Base-by-base conservation (phyloP, 495 filamentous ascomycete species). In the Podospora bellae-mahoneyi region DNA sequence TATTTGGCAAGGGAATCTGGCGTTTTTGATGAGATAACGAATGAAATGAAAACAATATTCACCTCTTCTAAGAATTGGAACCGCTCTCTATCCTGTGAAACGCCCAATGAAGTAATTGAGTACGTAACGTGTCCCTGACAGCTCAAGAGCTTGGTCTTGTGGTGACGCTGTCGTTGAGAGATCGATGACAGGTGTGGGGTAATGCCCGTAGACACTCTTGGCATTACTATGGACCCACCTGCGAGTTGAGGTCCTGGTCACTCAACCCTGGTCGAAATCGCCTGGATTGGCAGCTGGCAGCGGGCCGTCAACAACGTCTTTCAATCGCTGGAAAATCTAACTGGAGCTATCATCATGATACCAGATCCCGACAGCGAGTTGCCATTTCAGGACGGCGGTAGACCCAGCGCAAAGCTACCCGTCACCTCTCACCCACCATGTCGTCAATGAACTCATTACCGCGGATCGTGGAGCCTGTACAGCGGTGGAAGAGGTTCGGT, bases 401-500 rank as follows among this genome's bases (percentile, higher is more conserved):
- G 39, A 48, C 39, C 39, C 39, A 10, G 30, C 39, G 7, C 15
- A 13, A 16, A 13, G 39, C 39, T 48, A 16, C 39, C 39, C 7
- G 39, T 16, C 39, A 48, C 39, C 13, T 48, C 39, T 48, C 39
- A 48, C 39, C 39, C 28, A 63, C 44, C 64, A 73, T 73, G 71
- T 58, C 66, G 64, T 62, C 68, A 23, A n/a, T 56, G 62, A 65
- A 58, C 61, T 66, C 66, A 56, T 64, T 68, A 32, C 44, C 70
- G 66, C 63, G 64, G 48, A 73, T 54, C 65, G 70, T 64, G 66
- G 68, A 66, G 59, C 55, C 71, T 13, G 72, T 69, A 53, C 64
- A 61, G 39, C 1, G 66, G 27, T 65, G 71, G 26, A 79, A 78
- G 65, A 72, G 67, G 28, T 69, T 83, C 65, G 86, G 86, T 30